Evolutionary conservation across 768 basidiomycete species (phyloP).

Genomic region (Suillus hirtellus): DNA sequence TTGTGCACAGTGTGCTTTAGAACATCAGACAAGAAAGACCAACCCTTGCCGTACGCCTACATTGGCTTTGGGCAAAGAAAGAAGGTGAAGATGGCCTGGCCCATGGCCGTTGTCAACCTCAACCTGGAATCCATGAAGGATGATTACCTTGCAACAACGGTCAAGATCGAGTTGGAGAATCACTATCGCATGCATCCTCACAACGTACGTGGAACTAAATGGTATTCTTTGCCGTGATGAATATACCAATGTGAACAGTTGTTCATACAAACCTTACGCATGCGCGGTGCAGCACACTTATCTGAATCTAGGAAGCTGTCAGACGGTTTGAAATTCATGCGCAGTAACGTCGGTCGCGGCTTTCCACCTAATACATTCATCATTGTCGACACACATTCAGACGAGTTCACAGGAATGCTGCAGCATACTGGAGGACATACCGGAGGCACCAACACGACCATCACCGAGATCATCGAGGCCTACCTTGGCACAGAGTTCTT

Average conservation of each 20-base stretch:
- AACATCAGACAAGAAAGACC: background rate
- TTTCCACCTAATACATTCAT: background rate
- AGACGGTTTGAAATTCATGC: background rate
- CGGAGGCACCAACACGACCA: background rate
- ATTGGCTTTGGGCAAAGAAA: background rate
- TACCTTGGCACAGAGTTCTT: background rate
- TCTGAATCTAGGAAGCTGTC: background rate
- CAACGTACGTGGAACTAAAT: no score
- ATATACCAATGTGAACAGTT: no score
- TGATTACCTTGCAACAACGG: background rate
- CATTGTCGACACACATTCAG: constrained; percentile 1
- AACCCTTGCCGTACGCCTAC: background rate
- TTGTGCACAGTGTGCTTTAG: background rate
- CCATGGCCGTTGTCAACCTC: background rate
- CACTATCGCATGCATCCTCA: background rate
- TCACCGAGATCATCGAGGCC: background rate
- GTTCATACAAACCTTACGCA: background rate
- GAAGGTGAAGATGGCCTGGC: background rate
- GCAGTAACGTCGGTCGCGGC: background rate
- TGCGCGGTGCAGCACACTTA: background rate
- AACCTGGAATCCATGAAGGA: background rate
- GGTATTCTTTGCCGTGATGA: no score
- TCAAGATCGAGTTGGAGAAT: background rate
- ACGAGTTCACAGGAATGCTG: background rate
- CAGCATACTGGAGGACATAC: background rate